Evolutionary conservation across 768 basidiomycete species (phyloP), one percentile per base, ranked within the genome.

Genomic region (Xerocomus spinulosus): DNA sequence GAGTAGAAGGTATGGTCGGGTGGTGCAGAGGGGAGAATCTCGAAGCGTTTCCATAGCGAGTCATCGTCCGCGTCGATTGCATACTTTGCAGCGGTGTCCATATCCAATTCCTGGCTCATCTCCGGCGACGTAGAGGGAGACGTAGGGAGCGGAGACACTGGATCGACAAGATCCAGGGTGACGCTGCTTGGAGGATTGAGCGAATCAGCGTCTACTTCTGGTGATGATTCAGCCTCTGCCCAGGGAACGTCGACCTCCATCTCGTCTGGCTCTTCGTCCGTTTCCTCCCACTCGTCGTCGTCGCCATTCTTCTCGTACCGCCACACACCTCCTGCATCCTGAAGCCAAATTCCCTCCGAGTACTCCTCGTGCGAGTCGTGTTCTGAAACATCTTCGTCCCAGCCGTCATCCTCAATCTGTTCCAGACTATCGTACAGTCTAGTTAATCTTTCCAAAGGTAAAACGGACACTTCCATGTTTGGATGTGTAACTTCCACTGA

Each of bases 341-440:
- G 70, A 9, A 68, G 70, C 61, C 73, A 76, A 6, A 72, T 51
- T 13, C 67, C 70, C 20, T 72, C 68, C 8, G 72, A 67, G 17
- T 73, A 70, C 6, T 73, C 72, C 18, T 75, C 76, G n/a, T 75
- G 68, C 3, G 64, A 65, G 33, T 53, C 53, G 2, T 40, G 65
- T 43, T 67, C 67, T 26, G 67, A 68, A 12, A 29, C 30, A 17
- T 68, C 67, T 25, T 70, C 68, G 24, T 70, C 72, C 80, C 82
- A 85, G 23, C 77, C 62, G 44, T 81, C 81, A 48, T 85, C 82
- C 51, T 88, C 85, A 8, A 88, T 73, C 60, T 87, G 87, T 44
- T 92, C 90, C 32, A 87, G 72, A 20, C 84, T 86, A 66, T 92
- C 92, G 52, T 87, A 83, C 32, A 96, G 68, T 53, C 82, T 77